Evolutionary conservation across 2,329 filamentous ascomycete genomes (phyloP).

Genomic region (Penicillium sumatraense): DNA sequence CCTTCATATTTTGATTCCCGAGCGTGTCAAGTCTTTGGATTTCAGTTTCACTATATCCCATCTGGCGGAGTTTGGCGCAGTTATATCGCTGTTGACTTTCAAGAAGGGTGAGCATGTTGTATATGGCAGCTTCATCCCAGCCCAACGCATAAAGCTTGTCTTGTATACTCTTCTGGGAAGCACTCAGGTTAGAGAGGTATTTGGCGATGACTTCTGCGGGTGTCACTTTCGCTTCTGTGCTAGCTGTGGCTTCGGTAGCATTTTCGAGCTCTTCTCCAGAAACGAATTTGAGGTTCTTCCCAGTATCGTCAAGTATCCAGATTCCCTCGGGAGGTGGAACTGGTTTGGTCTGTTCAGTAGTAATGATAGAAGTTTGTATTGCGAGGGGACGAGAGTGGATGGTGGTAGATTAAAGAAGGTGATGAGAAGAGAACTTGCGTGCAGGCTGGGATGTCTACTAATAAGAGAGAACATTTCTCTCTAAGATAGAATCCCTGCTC

Average conservation of each 20-base stretch:
- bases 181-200: background rate
- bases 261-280: constrained; percentile 3
- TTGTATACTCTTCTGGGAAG: background rate
- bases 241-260: background rate
- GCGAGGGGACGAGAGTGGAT: background rate
- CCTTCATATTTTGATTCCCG: constrained; percentile 2
- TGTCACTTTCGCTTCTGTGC: background rate
- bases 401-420: background rate
- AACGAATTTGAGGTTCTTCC: constrained; percentile 3
- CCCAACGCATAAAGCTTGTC: background rate
- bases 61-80: constrained; percentile 4
- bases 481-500: background rate
- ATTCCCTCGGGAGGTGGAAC: background rate
- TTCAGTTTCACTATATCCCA: constrained; percentile 2
- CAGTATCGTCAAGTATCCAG: constrained; percentile 6
- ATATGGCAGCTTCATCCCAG: constrained; percentile 4
- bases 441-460: background rate
- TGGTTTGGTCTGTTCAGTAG: background rate
- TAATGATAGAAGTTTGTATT: background rate
- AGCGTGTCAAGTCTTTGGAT: constrained; percentile 6
- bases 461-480: background rate
- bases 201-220: background rate
- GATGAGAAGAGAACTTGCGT: background rate
- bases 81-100: background rate
- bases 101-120: constrained; percentile 2